Percentiles rank a stretch among this genome's conserved stretches.
Evolutionary conservation across 1,284 basidiomycete genomes (phyloP).

Genomic region (Bothia castanella): DNA sequence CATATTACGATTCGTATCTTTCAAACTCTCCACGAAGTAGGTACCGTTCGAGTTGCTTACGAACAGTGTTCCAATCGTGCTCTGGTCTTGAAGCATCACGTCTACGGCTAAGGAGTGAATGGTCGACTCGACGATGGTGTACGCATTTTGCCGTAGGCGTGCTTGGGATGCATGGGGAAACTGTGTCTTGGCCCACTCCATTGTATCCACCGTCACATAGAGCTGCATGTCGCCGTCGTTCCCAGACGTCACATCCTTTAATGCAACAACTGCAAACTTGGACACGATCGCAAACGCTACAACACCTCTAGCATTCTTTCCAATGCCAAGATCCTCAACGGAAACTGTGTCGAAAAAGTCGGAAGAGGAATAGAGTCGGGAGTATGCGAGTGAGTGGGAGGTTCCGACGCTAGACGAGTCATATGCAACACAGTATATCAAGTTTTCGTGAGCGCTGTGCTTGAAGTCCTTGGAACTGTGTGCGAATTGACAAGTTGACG

Average conservation of each 20-base stretch:
- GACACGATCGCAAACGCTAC: conserved; percentile 86
- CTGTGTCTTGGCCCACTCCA: conserved; percentile 75
- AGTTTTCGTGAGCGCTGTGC: conserved; percentile 64
- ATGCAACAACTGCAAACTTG: conserved; percentile 85
- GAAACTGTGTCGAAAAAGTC: conserved; percentile 73
- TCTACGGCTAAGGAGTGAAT: conserved; percentile 92
- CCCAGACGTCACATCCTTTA: conserved; percentile 58
- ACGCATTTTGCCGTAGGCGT: conserved; percentile 81
- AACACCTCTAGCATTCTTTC: conserved; percentile 80
- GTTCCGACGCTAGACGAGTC: conserved; percentile 54
- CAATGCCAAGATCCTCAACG: conserved; percentile 80
- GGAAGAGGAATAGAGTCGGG: conserved; percentile 72
- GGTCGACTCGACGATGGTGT: conserved; percentile 93
- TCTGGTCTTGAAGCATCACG: conserved; percentile 74
- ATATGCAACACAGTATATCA: conserved; percentile 85
- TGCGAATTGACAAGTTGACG: conserved; percentile 80
- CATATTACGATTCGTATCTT: conserved; percentile 87
- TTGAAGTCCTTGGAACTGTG: conserved; percentile 78
- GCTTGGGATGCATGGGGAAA: conserved; percentile 86
- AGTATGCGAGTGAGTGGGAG: conserved; percentile 57
- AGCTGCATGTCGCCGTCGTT: conserved; percentile 71
- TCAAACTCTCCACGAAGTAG: conserved; percentile 88
- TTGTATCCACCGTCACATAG: conserved; percentile 80
- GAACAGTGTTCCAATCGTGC: conserved; percentile 85
- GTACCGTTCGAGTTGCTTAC: conserved; percentile 94